A percentile compares a stretch with the other conserved stretches of the same genome.
phyloP scores from a whole-genome alignment of 2,329 filamentous ascomycete species.

The Coniochaeta ligniaria region DNA sequence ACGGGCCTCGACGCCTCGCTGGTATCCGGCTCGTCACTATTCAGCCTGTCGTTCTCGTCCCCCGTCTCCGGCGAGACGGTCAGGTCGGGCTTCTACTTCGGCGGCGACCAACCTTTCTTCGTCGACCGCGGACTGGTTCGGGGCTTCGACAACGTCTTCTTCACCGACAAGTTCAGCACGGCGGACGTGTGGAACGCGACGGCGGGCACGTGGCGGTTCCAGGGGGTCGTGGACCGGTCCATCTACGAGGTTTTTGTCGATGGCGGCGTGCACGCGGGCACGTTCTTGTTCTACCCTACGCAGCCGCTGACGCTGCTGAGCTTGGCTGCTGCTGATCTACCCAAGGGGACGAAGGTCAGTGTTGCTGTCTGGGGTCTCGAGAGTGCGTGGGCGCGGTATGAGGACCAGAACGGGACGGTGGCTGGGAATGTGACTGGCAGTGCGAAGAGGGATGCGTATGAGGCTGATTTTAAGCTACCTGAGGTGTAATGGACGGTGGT shows the following conservation, averaged over 20 bases:
- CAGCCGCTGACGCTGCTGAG: constrained; percentile 29
- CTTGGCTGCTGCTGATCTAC: constrained; percentile 24
- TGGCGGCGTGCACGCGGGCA: constrained; percentile 39
- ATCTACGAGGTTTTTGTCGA: constrained; percentile 50
- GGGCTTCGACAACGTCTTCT: constrained; percentile 34
- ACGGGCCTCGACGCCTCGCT: constrained; percentile 25
- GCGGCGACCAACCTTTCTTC: constrained; percentile 41
- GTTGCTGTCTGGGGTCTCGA: constrained; percentile 27
- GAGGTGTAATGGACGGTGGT: neutral
- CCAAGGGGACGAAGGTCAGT: constrained; percentile 25
- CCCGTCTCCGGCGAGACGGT: constrained; percentile 40
- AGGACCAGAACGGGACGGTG: constrained; percentile 16
- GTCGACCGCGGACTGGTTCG: constrained; percentile 39
- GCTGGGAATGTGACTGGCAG: constrained; percentile 15
- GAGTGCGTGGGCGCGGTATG: constrained; percentile 25
- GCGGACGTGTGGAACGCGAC: constrained; percentile 18
- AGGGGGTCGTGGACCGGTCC: constrained; percentile 44
- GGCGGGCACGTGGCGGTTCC: constrained; percentile 21
- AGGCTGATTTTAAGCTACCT: neutral
- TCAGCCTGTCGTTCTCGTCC: constrained; percentile 24
- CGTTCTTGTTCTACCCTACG: constrained; percentile 42
- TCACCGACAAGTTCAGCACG: constrained; percentile 43
- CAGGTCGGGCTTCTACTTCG: constrained; percentile 39
- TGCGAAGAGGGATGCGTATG: neutral
- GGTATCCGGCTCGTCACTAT: constrained; percentile 18